A percentile compares a stretch with the other conserved stretches of the same genome.
Evolutionary conservation across 352 stramenopile species (phyloP).

Genomic region (Pythium plurisporium): DNA sequence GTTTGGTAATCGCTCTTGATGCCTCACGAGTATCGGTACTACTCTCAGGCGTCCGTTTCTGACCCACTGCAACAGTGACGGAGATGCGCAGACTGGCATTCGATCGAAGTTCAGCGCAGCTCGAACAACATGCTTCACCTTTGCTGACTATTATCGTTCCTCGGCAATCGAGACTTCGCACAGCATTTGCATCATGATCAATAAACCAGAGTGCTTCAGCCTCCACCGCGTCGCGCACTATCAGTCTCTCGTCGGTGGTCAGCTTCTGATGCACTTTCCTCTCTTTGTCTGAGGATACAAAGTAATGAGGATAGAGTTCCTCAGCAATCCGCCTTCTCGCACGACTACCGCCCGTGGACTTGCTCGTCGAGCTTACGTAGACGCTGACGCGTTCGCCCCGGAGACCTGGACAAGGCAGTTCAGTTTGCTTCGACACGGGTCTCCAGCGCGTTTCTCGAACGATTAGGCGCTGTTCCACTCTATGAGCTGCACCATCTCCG

Average conservation of each 20-base stretch:
- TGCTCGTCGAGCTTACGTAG: slow-evolving; percentile 52
- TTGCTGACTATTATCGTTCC: slow-evolving; percentile 40
- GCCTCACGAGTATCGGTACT: neutral
- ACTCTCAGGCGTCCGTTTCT: neutral
- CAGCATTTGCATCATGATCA: slow-evolving; percentile 65
- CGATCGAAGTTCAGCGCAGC: slow-evolving; percentile 42
- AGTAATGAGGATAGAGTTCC: slow-evolving; percentile 69
- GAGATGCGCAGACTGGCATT: slow-evolving; percentile 48
- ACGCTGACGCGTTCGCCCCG: slow-evolving; percentile 46
- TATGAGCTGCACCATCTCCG: slow-evolving; percentile 19
- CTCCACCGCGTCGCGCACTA: slow-evolving; percentile 73
- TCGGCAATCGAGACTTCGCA: slow-evolving; percentile 67
- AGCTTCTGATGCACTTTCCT: slow-evolving; percentile 17
- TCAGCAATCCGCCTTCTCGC: slow-evolving; percentile 60
- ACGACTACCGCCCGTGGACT: slow-evolving; percentile 60
- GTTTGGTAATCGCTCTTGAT: neutral
- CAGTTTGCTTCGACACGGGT: slow-evolving; percentile 27
- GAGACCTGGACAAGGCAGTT: slow-evolving; percentile 63
- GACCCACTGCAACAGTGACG: slow-evolving; percentile 8
- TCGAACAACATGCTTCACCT: slow-evolving; percentile 35
- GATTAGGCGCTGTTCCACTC: slow-evolving; percentile 41
- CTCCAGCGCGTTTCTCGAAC: slow-evolving; percentile 56
- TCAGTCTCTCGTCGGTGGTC: slow-evolving; percentile 36
- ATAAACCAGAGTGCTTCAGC: slow-evolving; percentile 74
- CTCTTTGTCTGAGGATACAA: slow-evolving; percentile 7